phyloP scores from a whole-genome alignment of 2,329 filamentous ascomycete species.

The Xylaria multiplex region DNA sequence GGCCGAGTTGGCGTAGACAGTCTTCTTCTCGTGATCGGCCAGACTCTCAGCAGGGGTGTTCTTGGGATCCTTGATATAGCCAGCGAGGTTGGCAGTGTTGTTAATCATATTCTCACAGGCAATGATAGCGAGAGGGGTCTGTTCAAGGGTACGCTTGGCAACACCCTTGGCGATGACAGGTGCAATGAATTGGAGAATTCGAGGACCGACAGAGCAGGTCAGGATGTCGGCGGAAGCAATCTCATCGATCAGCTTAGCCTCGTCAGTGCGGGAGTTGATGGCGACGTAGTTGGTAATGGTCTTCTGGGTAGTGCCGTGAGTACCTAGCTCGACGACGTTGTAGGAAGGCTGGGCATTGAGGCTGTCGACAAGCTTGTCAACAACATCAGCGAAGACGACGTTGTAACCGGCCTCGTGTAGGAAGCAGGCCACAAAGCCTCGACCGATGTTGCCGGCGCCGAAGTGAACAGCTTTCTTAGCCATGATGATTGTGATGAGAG shows the following conservation, averaged over 20 bases:
- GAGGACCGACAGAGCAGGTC: slow-evolving; percentile 96
- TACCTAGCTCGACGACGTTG: slow-evolving; percentile 91
- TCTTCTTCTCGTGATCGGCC: slow-evolving; percentile 75
- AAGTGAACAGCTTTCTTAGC: slow-evolving; percentile 82
- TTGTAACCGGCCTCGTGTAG: slow-evolving; percentile 95
- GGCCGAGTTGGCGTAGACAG: slow-evolving; percentile 94
- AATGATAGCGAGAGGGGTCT: slow-evolving; percentile 84
- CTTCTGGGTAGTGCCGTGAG: slow-evolving; percentile 78
- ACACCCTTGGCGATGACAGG: slow-evolving; percentile 96
- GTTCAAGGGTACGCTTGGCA: slow-evolving; percentile 72
- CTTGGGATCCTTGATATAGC: slow-evolving; percentile 78
- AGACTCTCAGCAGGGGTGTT: slow-evolving; percentile 77
- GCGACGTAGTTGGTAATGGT: slow-evolving; percentile 95
- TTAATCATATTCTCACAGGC: slow-evolving; percentile 98
- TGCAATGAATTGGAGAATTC: slow-evolving; percentile 95
- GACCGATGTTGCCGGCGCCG: slow-evolving; percentile 85
- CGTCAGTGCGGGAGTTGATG: slow-evolving; percentile 91
- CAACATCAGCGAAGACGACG: slow-evolving; percentile 95
- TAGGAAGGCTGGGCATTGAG: slow-evolving; percentile 82
- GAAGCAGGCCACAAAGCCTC: slow-evolving; percentile 89
- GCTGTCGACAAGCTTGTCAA: slow-evolving; percentile 80
- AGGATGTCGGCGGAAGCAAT: slow-evolving; percentile 89
- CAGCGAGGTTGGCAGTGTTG: slow-evolving; percentile 87
- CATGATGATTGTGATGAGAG: slow-evolving; percentile 50
- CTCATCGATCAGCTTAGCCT: slow-evolving; percentile 82